phyloP scores from a whole-genome alignment of 257 asterid genomes.

The Petunia secreta region DNA sequence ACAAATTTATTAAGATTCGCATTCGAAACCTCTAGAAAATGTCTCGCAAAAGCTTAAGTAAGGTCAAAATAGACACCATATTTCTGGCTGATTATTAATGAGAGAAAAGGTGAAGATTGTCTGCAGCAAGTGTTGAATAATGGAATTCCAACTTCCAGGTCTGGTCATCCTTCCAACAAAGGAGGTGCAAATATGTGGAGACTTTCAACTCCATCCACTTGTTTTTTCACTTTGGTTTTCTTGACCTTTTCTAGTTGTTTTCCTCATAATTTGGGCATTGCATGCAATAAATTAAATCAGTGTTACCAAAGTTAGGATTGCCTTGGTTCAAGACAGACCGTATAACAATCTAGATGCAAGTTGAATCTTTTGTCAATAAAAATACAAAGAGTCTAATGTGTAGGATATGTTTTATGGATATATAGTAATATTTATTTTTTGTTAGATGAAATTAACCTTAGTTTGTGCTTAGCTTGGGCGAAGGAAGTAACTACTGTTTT shows the following conservation, averaged over 20 bases:
- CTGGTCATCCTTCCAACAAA: background rate
- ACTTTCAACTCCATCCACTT: background rate
- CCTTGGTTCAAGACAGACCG: no score
- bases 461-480: no score
- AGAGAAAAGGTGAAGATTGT: background rate
- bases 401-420: no score
- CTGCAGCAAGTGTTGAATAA: slow-evolving; percentile 10
- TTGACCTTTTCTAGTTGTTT: background rate
- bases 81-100: slow-evolving; percentile 3
- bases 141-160: background rate
- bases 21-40: background rate
- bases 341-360: background rate
- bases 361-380: background rate
- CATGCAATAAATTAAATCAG: no score
- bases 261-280: background rate
- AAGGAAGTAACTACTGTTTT: no score
- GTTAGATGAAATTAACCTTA: no score
- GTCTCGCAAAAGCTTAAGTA: background rate
- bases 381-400: background rate
- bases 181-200: background rate
- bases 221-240: background rate
- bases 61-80: slow-evolving; percentile 1
- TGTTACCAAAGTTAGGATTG: background rate
- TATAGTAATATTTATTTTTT: no score
- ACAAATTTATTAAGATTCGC: background rate